Conservation (phyloP, 345 rosid species). For the Orychophragmus violaceus region DNA sequence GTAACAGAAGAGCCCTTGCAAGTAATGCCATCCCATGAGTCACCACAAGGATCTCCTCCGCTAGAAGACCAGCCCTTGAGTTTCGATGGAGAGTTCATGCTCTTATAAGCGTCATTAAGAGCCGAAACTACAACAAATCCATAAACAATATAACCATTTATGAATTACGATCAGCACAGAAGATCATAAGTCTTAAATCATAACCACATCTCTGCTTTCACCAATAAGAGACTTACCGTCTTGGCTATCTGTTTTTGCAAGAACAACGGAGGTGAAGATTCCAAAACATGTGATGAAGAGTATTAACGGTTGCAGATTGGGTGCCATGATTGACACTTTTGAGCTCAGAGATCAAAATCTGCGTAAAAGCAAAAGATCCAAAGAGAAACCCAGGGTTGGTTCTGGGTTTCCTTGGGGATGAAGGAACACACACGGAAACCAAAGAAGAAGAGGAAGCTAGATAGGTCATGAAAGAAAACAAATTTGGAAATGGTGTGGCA, state of each 20-base stretch:
- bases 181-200: background rate
- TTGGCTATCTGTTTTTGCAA: conserved; percentile 49
- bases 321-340: conserved; percentile 21
- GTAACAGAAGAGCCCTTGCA: conserved; percentile 81
- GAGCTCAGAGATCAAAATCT: background rate
- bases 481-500: conserved; percentile 18
- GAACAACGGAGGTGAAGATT: conserved; percentile 28
- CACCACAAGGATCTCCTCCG: conserved; percentile 92
- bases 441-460: conserved; percentile 18
- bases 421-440: conserved; percentile 32
- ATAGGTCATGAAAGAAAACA: conserved; percentile 20
- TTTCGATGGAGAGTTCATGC: conserved; percentile 72
- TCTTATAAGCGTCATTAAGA: conserved; percentile 74
- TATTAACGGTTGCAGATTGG: background rate
- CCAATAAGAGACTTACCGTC: conserved; percentile 42
- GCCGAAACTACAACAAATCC: conserved; percentile 54
- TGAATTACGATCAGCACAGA: background rate
- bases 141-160: background rate
- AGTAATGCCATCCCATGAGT: conserved; percentile 77
- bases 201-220: background rate
- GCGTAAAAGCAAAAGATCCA: conserved; percentile 7
- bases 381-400: conserved; percentile 30
- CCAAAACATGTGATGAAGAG: conserved; percentile 35
- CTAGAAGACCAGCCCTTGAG: conserved; percentile 62
- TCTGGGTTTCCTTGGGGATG: conserved; percentile 30